Conservation (phyloP, 495 filamentous ascomycete genomes). For the Penicillium flavigenum region DNA sequence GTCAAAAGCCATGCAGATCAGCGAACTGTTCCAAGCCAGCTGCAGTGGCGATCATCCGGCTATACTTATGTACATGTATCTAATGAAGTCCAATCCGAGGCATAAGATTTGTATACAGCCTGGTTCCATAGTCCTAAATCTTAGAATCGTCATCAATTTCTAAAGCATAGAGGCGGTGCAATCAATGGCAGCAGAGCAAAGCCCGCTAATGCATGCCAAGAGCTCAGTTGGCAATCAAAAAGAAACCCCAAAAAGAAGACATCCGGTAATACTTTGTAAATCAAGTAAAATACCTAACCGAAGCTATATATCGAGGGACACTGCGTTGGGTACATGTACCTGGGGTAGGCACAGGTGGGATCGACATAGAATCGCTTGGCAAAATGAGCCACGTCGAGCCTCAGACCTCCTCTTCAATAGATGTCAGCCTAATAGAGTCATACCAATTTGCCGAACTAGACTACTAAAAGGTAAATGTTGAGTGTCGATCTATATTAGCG, state of each 20-base stretch:
- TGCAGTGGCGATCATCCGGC: not conserved
- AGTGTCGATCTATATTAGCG: not conserved
- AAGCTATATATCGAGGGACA: too few species aligned
- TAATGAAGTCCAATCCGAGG: not conserved
- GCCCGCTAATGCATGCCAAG: not conserved
- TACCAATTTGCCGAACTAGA: not conserved
- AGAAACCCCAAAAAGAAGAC: not conserved
- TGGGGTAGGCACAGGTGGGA: not conserved
- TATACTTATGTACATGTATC: not conserved
- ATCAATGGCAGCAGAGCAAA: not conserved
- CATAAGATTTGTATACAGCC: not conserved
- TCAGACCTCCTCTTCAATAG: not conserved
- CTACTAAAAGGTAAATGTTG: not conserved
- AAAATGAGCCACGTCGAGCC: constrained; percentile 6
- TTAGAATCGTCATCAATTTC: not conserved
- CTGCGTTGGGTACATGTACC: not conserved
- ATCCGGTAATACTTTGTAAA: not conserved
- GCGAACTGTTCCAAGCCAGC: not conserved
- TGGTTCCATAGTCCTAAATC: not conserved
- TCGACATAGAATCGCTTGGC: not conserved
- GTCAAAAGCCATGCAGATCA: not conserved
- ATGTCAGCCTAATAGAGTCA: not conserved
- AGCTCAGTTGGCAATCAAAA: not conserved
- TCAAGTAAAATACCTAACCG: not conserved
- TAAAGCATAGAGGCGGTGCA: not conserved